Evolutionary conservation across 257 asterid genomes (phyloP).

Genomic region (Perilla frutescens): DNA sequence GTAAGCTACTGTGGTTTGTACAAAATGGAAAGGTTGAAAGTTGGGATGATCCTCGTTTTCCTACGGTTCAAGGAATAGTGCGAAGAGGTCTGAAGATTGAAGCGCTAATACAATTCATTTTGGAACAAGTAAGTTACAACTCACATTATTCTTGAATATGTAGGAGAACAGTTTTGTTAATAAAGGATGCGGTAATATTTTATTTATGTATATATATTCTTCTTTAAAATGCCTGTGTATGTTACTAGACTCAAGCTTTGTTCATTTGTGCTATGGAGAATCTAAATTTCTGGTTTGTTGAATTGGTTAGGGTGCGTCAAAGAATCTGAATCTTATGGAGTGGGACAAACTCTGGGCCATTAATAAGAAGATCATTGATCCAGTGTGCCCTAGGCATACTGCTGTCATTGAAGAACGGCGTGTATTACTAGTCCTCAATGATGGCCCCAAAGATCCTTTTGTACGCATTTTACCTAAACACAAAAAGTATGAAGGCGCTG

Average conservation of each 20-base stretch:
- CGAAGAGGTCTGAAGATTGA: constrained; percentile 91
- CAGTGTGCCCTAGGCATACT: constrained; percentile 94
- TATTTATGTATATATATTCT: neutral
- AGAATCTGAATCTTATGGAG: constrained; percentile 97
- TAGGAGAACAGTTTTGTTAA: neutral
- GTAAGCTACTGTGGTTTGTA: constrained; percentile 98
- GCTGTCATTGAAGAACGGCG: constrained; percentile 74
- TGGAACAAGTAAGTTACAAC: constrained; percentile 74
- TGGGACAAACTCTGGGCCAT: constrained; percentile 99
- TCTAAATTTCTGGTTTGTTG: constrained; percentile 22
- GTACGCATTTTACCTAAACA: constrained; percentile 78
- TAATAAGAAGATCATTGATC: constrained; percentile 92
- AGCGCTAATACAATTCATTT: constrained; percentile 87
- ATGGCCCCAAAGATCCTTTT: constrained; percentile 79
- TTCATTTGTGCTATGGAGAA: constrained; percentile 23
- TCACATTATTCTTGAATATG: neutral
- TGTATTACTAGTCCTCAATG: constrained; percentile 62
- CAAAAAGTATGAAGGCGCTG: constrained; percentile 92
- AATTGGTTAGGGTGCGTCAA: constrained; percentile 88
- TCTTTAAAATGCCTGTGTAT: neutral
- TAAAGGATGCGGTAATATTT: neutral
- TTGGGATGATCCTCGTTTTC: constrained; percentile 99
- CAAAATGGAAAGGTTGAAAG: constrained; percentile 94
- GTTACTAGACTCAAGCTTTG: neutral
- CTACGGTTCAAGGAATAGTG: constrained; percentile 97